phyloP scores from a whole-genome alignment of 352 stramenopile genomes.

The Globisporangium lucens region DNA sequence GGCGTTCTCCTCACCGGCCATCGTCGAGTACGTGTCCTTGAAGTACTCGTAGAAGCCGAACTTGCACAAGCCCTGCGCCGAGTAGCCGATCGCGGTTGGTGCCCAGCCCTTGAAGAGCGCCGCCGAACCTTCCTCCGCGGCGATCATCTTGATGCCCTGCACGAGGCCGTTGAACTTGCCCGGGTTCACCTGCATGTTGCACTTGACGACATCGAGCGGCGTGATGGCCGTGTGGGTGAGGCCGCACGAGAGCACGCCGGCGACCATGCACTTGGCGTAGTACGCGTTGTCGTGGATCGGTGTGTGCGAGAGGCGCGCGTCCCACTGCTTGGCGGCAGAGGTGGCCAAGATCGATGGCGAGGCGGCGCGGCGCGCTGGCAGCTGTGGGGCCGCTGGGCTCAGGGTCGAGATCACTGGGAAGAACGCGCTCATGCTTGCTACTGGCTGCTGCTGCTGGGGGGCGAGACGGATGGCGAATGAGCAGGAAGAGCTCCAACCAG shows the following conservation, averaged over 20 bases:
- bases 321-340: conserved; percentile 71
- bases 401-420: conserved; percentile 75
- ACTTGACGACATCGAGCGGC: conserved; percentile 94
- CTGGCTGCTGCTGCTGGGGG: conserved; percentile 16
- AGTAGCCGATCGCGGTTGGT: conserved; percentile 92
- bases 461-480: conserved; percentile 71
- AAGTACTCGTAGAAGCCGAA: conserved; percentile 96
- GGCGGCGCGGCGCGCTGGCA: conserved; percentile 33
- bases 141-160: conserved; percentile 83
- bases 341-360: conserved; percentile 58
- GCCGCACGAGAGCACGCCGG: conserved; percentile 90
- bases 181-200: conserved; percentile 93
- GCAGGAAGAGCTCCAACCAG: conserved; percentile 3
- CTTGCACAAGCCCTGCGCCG: conserved; percentile 88
- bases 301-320: conserved; percentile 75
- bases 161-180: conserved; percentile 82
- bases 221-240: conserved; percentile 92
- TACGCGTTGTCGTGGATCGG: conserved; percentile 87
- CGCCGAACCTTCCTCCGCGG: conserved; percentile 74
- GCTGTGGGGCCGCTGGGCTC: conserved; percentile 46
- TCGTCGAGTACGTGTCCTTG: conserved; percentile 92
- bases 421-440: conserved; percentile 68
- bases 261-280: conserved; percentile 95
- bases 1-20: conserved; percentile 90
- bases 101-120: conserved; percentile 92